Base-by-base conservation (phyloP, 2,329 filamentous ascomycete genomes). In the Trichoderma guizhouense region DNA sequence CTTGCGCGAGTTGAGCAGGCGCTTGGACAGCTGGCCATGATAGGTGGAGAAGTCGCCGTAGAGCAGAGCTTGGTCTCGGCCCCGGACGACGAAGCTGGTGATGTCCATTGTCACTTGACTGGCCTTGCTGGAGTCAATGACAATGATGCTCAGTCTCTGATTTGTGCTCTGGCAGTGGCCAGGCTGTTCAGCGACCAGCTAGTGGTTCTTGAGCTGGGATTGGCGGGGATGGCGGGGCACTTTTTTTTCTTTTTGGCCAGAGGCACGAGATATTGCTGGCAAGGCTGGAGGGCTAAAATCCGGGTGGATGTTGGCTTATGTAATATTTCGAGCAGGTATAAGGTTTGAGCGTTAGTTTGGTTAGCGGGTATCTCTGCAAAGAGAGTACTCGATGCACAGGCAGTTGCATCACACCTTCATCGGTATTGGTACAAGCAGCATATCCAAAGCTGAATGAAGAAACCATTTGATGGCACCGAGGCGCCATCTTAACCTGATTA, bases 41-140 rank as follows among this genome's bases (percentile, higher is more conserved):
- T 98, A 98, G 71, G 91, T 91, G 79, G 89, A 90, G 84, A 97
- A 95, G 83, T 98, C 94, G 76, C 94, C 95, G 75, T 96, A 91
- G 34, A 97, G 88, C 66, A 98, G 91, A 47, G 93, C 93, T 78
- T 93, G 89, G 80, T 97, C 93, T 74, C 96, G 88, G 75, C 92
- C 91, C 68, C 90, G 89, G 78, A 94, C 88, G 76, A 98, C 85
- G 75, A 93, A 95, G 76, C 89, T 89, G 71, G 96, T 98, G 82
- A 98, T 93, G 75, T 98, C 93, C 95, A 98, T 98, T 71, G 53
- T 60, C 61, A 12, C 11, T 28, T 55, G 26, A 12, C 15, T 30
- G 51, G 7, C 24, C 18, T 57, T 21, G 5, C 12, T 30, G 67
- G 14, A 14, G 2, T 24, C 18, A 34, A 63, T 55, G 64, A 60